Evolutionary conservation across 208 protist genomes (phyloP).

Genomic region (Wallacemonas rigidus): DNA sequence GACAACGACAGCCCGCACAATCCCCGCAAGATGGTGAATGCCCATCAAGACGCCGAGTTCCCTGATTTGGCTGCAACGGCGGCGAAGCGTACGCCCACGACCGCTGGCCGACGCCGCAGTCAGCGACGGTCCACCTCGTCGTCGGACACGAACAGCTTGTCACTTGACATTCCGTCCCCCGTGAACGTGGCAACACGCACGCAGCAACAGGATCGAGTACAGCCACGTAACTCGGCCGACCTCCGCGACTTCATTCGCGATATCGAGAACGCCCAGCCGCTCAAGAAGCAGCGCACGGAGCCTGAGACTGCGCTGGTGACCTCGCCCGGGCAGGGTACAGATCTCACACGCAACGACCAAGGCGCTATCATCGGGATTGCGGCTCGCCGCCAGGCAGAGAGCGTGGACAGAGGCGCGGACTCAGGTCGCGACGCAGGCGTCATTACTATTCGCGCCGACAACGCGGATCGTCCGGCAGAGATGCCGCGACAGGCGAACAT

Average conservation of each 20-base stretch:
- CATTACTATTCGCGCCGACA: constrained; percentile 71
- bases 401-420: constrained; percentile 40
- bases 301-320: constrained; percentile 18
- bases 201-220: constrained; percentile 18
- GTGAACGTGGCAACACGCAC: constrained; percentile 45
- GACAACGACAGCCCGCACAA: constrained; percentile 55
- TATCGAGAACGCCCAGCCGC: constrained; percentile 19
- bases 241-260: constrained; percentile 45
- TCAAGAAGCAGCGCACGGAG: constrained; percentile 15
- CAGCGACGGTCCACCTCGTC: constrained; percentile 25
- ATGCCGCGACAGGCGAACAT: constrained; percentile 53
- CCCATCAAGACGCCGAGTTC: constrained; percentile 71
- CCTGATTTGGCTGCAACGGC: constrained; percentile 30
- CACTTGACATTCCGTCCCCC: constrained; percentile 62
- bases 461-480: constrained; percentile 62
- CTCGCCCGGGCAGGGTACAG: constrained; percentile 18
- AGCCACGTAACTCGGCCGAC: constrained; percentile 60
- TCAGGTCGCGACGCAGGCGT: constrained; percentile 26
- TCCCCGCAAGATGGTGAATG: constrained; percentile 50
- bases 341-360: constrained; percentile 46
- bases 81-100: constrained; percentile 4
- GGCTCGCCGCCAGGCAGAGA: constrained; percentile 60
- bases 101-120: constrained; percentile 6
- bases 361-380: constrained; percentile 80
- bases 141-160: constrained; percentile 33